Conservation (phyloP, 2,329 filamentous ascomycete genomes). For the Ascochyta rabiei region DNA sequence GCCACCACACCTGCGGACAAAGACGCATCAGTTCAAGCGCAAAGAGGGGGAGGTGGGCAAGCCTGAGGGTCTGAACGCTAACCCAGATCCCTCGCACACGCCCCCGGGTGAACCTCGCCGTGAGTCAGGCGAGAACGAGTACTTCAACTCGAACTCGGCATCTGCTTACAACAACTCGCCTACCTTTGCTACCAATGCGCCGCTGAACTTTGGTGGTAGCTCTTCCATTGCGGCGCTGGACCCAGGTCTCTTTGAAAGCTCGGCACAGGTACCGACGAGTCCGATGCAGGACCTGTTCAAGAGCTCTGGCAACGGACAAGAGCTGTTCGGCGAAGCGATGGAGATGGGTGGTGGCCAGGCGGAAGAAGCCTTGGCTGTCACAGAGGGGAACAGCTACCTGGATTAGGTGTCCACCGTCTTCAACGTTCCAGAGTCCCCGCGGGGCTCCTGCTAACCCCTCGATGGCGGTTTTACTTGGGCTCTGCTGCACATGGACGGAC, state of each 20-base stretch:
- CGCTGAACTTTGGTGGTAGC: constrained; percentile 37
- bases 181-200: constrained; percentile 39
- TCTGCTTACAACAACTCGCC: constrained; percentile 42
- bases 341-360: constrained; percentile 45
- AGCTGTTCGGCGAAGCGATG: constrained; percentile 46
- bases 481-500: neutral
- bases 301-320: constrained; percentile 44
- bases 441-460: neutral
- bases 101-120: constrained; percentile 46
- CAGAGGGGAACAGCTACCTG: constrained; percentile 42
- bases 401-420: constrained; percentile 30
- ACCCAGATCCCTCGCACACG: constrained; percentile 46
- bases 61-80: constrained; percentile 42
- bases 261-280: constrained; percentile 37
- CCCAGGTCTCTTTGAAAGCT: constrained; percentile 46
- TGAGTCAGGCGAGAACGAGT: constrained; percentile 38
- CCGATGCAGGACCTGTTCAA: constrained; percentile 47
- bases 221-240: constrained; percentile 43
- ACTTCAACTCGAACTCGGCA: constrained; percentile 38
- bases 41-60: constrained; percentile 61
- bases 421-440: constrained; percentile 1
- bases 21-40: constrained; percentile 59
- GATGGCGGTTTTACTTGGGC: neutral
- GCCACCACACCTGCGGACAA: constrained; percentile 80
- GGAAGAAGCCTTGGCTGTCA: constrained; percentile 46